These are phyloP conservation scores for Kwoniella sp. DNA, from an alignment of 768 basidiomycete genomes.

Conservation along the genomic window DNA sequence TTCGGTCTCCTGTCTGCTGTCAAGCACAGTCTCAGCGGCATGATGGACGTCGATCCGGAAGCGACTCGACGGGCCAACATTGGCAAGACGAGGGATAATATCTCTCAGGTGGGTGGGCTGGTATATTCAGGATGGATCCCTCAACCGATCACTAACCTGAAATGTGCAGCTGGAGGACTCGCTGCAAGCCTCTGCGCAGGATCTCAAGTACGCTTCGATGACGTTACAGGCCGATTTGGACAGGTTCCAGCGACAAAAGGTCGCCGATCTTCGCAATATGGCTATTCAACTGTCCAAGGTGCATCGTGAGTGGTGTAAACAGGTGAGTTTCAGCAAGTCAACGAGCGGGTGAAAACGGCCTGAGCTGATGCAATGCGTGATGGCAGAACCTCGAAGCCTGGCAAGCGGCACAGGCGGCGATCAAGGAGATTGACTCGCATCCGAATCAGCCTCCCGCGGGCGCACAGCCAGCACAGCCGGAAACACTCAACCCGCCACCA, in stretches of 20 bases:
- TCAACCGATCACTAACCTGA: background rate
- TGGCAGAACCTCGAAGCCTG: slow-evolving; percentile 88
- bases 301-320: slow-evolving; percentile 95
- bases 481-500: slow-evolving; percentile 1
- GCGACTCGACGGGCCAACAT: slow-evolving; percentile 88
- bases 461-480: slow-evolving; percentile 18
- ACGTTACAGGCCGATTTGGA: slow-evolving; percentile 97
- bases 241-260: slow-evolving; percentile 97
- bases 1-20: slow-evolving; percentile 86
- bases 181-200: slow-evolving; percentile 82
- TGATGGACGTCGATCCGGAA: slow-evolving; percentile 99
- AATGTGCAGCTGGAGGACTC: slow-evolving; percentile 80
- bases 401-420: slow-evolving; percentile 91
- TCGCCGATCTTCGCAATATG: slow-evolving; percentile 93
- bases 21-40: slow-evolving; percentile 89
- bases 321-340: slow-evolving; percentile 57
- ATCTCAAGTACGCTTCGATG: slow-evolving; percentile 90
- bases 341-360: background rate
- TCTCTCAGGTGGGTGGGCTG: slow-evolving; percentile 71
- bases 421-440: slow-evolving; percentile 83
- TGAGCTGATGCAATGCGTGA: background rate
- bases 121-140: background rate
- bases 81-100: slow-evolving; percentile 86
- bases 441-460: slow-evolving; percentile 60
- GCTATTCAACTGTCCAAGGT: slow-evolving; percentile 79